Percentiles rank a stretch among this genome's conserved stretches.
These are phyloP conservation scores for Fusarium aywerte DNA, from an alignment of 2,329 filamentous ascomycete species.

Conservation along the genomic window DNA sequence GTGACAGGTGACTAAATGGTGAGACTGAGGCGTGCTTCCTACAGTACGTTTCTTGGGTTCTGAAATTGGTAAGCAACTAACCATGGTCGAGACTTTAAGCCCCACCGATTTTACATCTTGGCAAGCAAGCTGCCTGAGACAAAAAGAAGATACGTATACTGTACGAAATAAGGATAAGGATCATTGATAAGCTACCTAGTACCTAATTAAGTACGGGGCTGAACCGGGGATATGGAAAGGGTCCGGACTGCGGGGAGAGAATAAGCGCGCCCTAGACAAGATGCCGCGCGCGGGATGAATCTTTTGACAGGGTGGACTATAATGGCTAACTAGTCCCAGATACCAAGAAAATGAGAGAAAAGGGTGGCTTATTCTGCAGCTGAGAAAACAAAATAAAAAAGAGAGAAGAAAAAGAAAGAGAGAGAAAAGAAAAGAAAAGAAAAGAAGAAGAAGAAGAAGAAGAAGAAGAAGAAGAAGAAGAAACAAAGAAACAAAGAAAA, in stretches of 20 bases:
- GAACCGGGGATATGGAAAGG: slow-evolving; percentile 13
- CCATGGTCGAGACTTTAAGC: neutral
- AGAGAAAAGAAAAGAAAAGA: neutral
- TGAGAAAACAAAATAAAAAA: too few relatives aligned
- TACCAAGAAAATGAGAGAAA: slow-evolving; percentile 14
- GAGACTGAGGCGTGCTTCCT: too few relatives aligned
- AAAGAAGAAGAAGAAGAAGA: too few relatives aligned
- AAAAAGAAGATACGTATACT: slow-evolving; percentile 19
- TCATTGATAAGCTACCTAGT: neutral
- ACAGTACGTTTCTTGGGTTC: neutral
- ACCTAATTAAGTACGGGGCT: slow-evolving; percentile 14
- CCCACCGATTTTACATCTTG: slow-evolving; percentile 4
- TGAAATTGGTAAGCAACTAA: neutral
- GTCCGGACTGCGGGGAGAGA: slow-evolving; percentile 25
- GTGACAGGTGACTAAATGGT: neutral
- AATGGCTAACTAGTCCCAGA: neutral
- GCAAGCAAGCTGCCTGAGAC: slow-evolving; percentile 17
- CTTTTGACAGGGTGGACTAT: slow-evolving; percentile 15
- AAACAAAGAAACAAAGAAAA: neutral
- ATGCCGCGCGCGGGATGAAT: slow-evolving; percentile 22
- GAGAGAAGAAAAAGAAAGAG: neutral
- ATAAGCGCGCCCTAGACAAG: slow-evolving; percentile 26
- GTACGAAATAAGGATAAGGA: slow-evolving; percentile 2
- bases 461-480: neutral
- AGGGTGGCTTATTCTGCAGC: slow-evolving; percentile 2